phyloP scores from a whole-genome alignment of 331 rosid genomes.

The Rosa hybrid region DNA sequence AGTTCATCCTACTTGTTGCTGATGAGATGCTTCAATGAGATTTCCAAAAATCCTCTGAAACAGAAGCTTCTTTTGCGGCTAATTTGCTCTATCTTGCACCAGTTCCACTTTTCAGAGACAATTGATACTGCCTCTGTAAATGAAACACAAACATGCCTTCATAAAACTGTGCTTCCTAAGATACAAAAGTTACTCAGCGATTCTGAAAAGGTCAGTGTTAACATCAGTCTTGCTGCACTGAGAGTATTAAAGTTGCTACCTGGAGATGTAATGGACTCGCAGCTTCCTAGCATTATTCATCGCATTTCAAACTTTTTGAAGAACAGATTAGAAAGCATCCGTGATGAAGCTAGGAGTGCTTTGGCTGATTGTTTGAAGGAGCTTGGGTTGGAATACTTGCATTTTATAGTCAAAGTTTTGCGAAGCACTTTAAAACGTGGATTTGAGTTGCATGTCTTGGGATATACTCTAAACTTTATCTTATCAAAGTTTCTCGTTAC shows the following conservation, averaged over 20 bases:
- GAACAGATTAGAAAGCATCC: conserved; percentile 77
- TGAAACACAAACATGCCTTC: conserved; percentile 69
- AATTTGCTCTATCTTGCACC: conserved; percentile 76
- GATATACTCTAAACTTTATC: conserved; percentile 78
- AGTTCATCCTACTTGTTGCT: conserved; percentile 73
- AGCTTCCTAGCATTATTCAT: conserved; percentile 76
- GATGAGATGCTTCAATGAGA: conserved; percentile 71
- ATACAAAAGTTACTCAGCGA: conserved; percentile 71
- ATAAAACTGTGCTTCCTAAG: conserved; percentile 71
- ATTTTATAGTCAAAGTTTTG: conserved; percentile 70
- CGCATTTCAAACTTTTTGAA: conserved; percentile 83
- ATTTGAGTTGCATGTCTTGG: conserved; percentile 89
- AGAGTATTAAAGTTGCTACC: conserved; percentile 85
- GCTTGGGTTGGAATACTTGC: conserved; percentile 88
- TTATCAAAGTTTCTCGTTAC: conserved; percentile 64
- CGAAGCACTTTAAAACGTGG: conserved; percentile 79
- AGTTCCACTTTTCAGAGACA: conserved; percentile 68
- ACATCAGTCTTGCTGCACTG: conserved; percentile 75
- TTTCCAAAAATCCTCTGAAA: conserved; percentile 53
- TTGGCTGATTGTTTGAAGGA: conserved; percentile 88
- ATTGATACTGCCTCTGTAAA: conserved; percentile 26
- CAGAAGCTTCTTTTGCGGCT: conserved; percentile 66
- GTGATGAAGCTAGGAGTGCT: conserved; percentile 92
- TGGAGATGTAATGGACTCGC: conserved; percentile 74
- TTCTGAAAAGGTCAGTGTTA: conserved; percentile 77